Percentiles rank a stretch among this genome's conserved stretches.
Conservation (phyloP, 306 rosid species). For the Sphenostylis stenocarpa region DNA sequence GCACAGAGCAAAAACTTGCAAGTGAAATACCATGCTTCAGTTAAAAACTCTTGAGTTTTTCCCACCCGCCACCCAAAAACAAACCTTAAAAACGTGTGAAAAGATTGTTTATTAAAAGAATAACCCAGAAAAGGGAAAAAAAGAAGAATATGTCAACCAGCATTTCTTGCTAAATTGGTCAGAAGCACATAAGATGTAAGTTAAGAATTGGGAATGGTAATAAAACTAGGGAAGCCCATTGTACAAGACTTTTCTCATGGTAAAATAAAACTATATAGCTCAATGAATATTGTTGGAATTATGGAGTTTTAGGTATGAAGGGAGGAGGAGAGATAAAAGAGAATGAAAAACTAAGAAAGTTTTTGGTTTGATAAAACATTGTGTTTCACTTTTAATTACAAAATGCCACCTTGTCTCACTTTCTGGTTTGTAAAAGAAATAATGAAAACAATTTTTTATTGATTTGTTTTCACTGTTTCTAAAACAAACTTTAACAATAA, state of each 20-base stretch:
- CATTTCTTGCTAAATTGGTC: neutral
- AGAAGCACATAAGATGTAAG: neutral
- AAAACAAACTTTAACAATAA: too few relatives aligned
- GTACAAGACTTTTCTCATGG: neutral
- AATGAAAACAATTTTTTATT: too few relatives aligned
- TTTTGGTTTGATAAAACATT: too few relatives aligned
- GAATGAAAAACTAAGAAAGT: neutral
- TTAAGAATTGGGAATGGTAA: neutral
- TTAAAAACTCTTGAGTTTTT: neutral
- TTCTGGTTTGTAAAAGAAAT: too few relatives aligned
- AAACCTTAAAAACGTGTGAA: neutral
- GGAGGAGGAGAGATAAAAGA: neutral
- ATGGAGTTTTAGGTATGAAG: neutral
- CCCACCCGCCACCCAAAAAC: neutral
- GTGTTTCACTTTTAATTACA: too few relatives aligned
- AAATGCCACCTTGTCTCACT: too few relatives aligned
- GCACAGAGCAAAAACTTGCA: slow-evolving; percentile 9
- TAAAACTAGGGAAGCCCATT: neutral
- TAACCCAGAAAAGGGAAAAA: neutral
- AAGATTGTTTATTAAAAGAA: slow-evolving; percentile 4
- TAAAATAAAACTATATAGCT: neutral
- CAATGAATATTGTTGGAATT: neutral
- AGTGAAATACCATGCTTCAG: slow-evolving; percentile 17
- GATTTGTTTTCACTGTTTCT: too few relatives aligned
- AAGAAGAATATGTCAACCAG: neutral